These are phyloP conservation scores for Verticillium nonalfalfae DNA, from an alignment of 2,329 filamentous ascomycete genomes.

Conservation along the genomic window DNA sequence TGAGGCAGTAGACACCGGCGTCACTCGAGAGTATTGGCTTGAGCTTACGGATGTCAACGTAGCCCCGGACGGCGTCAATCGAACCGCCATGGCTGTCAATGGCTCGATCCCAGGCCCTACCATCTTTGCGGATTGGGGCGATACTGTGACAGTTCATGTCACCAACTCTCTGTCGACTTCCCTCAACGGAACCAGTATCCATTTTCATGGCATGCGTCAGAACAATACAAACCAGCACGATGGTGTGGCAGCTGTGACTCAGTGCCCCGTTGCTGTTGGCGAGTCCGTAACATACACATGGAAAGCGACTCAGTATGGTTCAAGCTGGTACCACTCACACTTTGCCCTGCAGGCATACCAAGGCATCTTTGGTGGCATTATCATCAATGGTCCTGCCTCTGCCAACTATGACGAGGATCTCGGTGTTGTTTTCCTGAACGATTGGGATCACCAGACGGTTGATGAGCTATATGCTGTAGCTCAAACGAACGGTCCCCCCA, in stretches of 20 bases:
- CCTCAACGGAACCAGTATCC: slow-evolving; percentile 53
- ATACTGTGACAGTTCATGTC: slow-evolving; percentile 44
- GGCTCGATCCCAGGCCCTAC: slow-evolving; percentile 53
- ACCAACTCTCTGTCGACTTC: slow-evolving; percentile 37
- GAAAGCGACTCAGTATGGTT: slow-evolving; percentile 47
- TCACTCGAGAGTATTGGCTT: slow-evolving; percentile 42
- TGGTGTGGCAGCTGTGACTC: slow-evolving; percentile 44
- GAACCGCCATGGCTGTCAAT: slow-evolving; percentile 42
- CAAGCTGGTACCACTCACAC: slow-evolving; percentile 57
- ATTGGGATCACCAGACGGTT: slow-evolving; percentile 47
- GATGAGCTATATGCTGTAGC: slow-evolving; percentile 26
- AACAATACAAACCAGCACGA: slow-evolving; percentile 47
- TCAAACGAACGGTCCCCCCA: slow-evolving; percentile 23
- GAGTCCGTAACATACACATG: slow-evolving; percentile 50
- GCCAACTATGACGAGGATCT: slow-evolving; percentile 58
- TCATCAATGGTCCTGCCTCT: slow-evolving; percentile 54
- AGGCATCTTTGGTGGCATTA: slow-evolving; percentile 53
- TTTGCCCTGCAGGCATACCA: slow-evolving; percentile 41
- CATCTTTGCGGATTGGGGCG: slow-evolving; percentile 46
- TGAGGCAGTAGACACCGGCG: slow-evolving; percentile 36
- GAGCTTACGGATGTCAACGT: slow-evolving; percentile 30
- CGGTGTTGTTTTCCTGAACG: slow-evolving; percentile 50
- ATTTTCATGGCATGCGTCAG: slow-evolving; percentile 59
- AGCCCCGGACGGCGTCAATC: slow-evolving; percentile 38
- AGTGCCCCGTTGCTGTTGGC: slow-evolving; percentile 46